phyloP scores from a whole-genome alignment of 2,329 filamentous ascomycete genomes.

The Penicillium sp. region DNA sequence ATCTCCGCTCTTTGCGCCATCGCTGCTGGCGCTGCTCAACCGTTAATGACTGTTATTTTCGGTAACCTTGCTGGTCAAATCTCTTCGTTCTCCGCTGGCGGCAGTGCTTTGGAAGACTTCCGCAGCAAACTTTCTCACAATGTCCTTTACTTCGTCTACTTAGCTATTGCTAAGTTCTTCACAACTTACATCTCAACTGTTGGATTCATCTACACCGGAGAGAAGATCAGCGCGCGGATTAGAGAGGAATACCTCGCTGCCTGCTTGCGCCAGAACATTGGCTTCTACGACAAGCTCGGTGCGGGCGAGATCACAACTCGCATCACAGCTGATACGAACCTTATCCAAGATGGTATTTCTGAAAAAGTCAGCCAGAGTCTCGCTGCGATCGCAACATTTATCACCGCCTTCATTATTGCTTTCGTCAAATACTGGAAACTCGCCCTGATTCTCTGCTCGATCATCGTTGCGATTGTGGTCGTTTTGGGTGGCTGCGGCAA shows the following conservation, averaged over 20 bases:
- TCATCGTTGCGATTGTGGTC: slow-evolving; percentile 61
- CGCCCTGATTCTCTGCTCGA: slow-evolving; percentile 57
- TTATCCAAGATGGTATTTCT: slow-evolving; percentile 82
- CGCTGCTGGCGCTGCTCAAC: neutral
- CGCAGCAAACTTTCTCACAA: neutral
- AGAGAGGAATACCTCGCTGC: slow-evolving; percentile 73
- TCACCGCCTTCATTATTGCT: slow-evolving; percentile 76
- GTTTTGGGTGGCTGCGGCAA: slow-evolving; percentile 30
- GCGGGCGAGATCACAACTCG: slow-evolving; percentile 82
- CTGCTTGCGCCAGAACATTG: slow-evolving; percentile 77
- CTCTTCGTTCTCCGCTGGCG: neutral
- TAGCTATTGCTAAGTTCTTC: slow-evolving; percentile 1
- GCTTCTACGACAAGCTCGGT: slow-evolving; percentile 80
- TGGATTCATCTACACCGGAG: slow-evolving; percentile 4
- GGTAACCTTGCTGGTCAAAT: neutral
- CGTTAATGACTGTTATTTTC: slow-evolving; percentile 1
- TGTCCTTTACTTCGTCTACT: neutral
- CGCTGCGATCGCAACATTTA: slow-evolving; percentile 69
- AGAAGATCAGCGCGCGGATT: slow-evolving; percentile 55
- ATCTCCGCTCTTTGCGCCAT: neutral
- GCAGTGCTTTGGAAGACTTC: neutral
- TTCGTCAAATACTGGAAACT: slow-evolving; percentile 84
- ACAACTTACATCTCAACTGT: slow-evolving; percentile 22
- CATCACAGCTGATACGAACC: slow-evolving; percentile 81
- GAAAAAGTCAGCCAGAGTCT: slow-evolving; percentile 74